These are phyloP conservation scores for Davidsoniella neocaledoniae DNA, from an alignment of 2,329 filamentous ascomycete genomes.

Conservation along the genomic window DNA sequence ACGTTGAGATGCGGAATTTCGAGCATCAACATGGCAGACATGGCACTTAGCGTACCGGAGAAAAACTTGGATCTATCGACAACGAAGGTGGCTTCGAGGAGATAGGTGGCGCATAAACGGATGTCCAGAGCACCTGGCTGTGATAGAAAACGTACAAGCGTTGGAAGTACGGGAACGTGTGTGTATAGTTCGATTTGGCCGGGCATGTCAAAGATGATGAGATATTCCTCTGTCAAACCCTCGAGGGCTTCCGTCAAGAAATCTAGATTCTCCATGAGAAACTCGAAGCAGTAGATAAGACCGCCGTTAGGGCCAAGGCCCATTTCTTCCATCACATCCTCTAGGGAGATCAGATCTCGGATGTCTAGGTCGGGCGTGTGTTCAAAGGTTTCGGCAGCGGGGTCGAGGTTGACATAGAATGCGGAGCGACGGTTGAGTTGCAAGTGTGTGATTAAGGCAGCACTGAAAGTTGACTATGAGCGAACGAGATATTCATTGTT, in stretches of 20 bases:
- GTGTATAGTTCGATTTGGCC: conserved; percentile 98
- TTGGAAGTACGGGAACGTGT: conserved; percentile 81
- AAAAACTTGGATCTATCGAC: conserved; percentile 96
- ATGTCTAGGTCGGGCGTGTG: conserved; percentile 90
- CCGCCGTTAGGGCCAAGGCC: conserved; percentile 81
- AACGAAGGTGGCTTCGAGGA: conserved; percentile 90
- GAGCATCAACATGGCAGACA: conserved; percentile 98
- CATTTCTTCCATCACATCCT: conserved; percentile 95
- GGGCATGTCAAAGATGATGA: conserved; percentile 97
- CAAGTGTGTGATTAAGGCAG: conserved; percentile 81
- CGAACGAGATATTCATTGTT: background rate
- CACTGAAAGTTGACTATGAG: conserved; percentile 69
- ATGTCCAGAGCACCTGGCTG: conserved; percentile 70
- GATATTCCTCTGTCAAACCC: conserved; percentile 76
- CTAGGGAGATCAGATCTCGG: conserved; percentile 80
- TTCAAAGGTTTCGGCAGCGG: conserved; percentile 80
- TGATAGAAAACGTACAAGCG: conserved; percentile 65
- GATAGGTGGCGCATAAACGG: conserved; percentile 80
- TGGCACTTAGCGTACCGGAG: conserved; percentile 82
- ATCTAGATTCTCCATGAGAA: conserved; percentile 84
- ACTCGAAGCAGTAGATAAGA: conserved; percentile 92
- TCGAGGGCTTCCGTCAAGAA: conserved; percentile 78
- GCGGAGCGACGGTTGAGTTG: conserved; percentile 80
- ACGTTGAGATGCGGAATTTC: conserved; percentile 95
- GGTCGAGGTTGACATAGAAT: conserved; percentile 97